Evolutionary conservation across 768 basidiomycete genomes (phyloP).

Genomic region (Trametes maxima): DNA sequence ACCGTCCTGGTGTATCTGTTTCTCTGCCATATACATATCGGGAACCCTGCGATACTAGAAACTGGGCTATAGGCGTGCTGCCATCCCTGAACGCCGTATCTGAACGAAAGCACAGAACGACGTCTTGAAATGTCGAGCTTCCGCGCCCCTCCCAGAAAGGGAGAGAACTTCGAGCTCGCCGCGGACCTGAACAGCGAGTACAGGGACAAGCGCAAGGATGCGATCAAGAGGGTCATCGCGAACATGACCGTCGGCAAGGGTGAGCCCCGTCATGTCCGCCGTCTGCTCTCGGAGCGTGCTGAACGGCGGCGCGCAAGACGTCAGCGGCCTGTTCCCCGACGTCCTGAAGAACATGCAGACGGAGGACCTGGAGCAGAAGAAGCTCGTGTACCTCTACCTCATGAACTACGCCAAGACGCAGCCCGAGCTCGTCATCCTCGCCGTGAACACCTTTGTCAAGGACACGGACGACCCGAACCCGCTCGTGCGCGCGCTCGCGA

Average conservation of each 20-base stretch:
- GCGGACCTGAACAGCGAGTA: slow-evolving; percentile 98
- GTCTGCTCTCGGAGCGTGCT: background rate
- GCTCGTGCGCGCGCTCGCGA: slow-evolving; percentile 92
- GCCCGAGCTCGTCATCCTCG: slow-evolving; percentile 97
- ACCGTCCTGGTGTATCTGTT: no score
- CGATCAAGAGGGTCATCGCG: slow-evolving; percentile 96
- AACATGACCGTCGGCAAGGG: slow-evolving; percentile 99
- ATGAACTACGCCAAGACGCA: slow-evolving; percentile 99
- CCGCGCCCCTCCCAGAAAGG: slow-evolving; percentile 41
- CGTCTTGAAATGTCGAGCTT: slow-evolving; percentile 29
- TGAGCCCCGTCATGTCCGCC: slow-evolving; percentile 33
- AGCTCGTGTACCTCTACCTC: slow-evolving; percentile 97
- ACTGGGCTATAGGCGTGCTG: no score
- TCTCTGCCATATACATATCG: no score
- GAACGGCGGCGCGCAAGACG: slow-evolving; percentile 49
- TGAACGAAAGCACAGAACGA: no score
- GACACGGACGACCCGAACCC: slow-evolving; percentile 97
- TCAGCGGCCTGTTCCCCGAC: slow-evolving; percentile 94
- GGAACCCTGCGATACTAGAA: no score
- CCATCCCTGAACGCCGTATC: no score
- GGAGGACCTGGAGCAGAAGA: slow-evolving; percentile 99
- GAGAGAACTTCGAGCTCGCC: slow-evolving; percentile 97
- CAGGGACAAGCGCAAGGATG: slow-evolving; percentile 94
- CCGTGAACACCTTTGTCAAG: slow-evolving; percentile 98
- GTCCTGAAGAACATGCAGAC: slow-evolving; percentile 99